Evolutionary conservation across 352 stramenopile species (phyloP).

Genomic region (Phytophthora pinifolia): DNA sequence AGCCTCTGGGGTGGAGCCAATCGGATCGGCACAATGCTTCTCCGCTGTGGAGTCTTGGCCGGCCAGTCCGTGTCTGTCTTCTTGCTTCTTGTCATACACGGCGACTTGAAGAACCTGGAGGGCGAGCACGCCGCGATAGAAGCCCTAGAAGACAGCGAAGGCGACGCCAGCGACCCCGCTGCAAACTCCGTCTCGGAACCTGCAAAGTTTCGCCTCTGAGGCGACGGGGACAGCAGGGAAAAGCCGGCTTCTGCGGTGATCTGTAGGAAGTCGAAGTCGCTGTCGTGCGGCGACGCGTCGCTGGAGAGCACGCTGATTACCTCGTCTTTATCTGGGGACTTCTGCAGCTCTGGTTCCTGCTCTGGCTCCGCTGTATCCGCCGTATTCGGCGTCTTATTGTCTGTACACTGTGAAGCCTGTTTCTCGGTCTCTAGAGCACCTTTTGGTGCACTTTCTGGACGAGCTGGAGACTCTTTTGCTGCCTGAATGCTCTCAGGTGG

Average conservation of each 20-base stretch:
- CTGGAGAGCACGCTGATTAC: slow-evolving; percentile 53
- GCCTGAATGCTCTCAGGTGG: not conserved
- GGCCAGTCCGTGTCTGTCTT: not conserved
- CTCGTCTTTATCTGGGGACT: slow-evolving; percentile 34
- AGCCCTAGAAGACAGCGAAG: slow-evolving; percentile 18
- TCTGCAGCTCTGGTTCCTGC: slow-evolving; percentile 20
- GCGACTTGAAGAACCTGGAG: slow-evolving; percentile 78
- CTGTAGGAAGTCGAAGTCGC: slow-evolving; percentile 60
- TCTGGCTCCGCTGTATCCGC: slow-evolving; percentile 11
- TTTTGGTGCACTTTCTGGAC: slow-evolving; percentile 3
- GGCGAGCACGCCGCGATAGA: slow-evolving; percentile 48
- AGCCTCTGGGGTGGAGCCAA: slow-evolving; percentile 16
- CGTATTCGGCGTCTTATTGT: slow-evolving; percentile 6
- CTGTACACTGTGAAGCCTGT: slow-evolving; percentile 1
- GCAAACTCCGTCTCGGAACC: slow-evolving; percentile 4
- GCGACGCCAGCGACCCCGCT: slow-evolving; percentile 20
- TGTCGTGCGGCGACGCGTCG: slow-evolving; percentile 43
- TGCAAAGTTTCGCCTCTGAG: slow-evolving; percentile 21
- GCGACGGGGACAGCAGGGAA: slow-evolving; percentile 57
- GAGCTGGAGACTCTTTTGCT: too few relatives aligned
- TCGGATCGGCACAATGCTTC: slow-evolving; percentile 13
- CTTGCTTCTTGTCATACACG: slow-evolving; percentile 26
- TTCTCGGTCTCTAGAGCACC: not conserved
- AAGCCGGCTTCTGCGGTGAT: slow-evolving; percentile 28
- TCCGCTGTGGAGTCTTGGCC: slow-evolving; percentile 17